Base-by-base conservation (phyloP, 1,284 basidiomycete species). In the Vanrija sp. region DNA sequence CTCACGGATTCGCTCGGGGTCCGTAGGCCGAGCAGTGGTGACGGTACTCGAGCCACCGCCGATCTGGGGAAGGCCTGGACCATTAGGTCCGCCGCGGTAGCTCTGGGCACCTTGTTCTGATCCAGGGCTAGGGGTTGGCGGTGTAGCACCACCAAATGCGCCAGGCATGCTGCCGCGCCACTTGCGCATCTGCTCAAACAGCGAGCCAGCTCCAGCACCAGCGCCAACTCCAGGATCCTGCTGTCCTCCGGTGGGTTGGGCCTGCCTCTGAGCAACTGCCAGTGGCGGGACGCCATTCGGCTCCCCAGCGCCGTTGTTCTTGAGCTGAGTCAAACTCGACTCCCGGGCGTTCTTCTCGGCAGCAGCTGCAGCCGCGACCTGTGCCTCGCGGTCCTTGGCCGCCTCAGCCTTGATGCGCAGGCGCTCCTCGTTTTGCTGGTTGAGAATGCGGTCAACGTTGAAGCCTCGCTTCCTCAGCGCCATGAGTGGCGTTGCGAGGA, bases 401-500 rank as follows among this genome's bases (percentile, higher is more conserved):
- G 56, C 49, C 57, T 72, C 69, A 9, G 75, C 72, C 38, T 79
- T 84, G 0, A 81, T 77, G 1, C 84, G 83, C 49, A 86, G 80
- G 27, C 81, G 80, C 53, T 92, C 85, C 12, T 85, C 85, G 64
- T 84, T 82, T 64, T 94, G 88, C 63, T 91, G 87, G 57, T 86
- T 85, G 48, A 97, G 77, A 54, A 98, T 95, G 47, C 94, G 83
- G 69, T 97, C 93, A 48, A 97, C 93, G 41, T 74, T 72, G 66
- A 65, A 72, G 3, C 72, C 72, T 57, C 94, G 81, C 51, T 93
- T 80, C 69, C 86, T 88, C 51, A 98, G 77, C 2, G 89, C 85
- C 58, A 84, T 82, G 43, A 98, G 77, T 54, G 94, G 88, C 0
- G 93, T 96, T 0, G 89, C 90, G 12, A 98, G 81, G 44, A 98